Percentiles rank a stretch among this genome's conserved stretches.
These are phyloP conservation scores for Mortierella sp. DNA, from an alignment of 371 early-diverging fungal genomes.

Conservation along the genomic window DNA sequence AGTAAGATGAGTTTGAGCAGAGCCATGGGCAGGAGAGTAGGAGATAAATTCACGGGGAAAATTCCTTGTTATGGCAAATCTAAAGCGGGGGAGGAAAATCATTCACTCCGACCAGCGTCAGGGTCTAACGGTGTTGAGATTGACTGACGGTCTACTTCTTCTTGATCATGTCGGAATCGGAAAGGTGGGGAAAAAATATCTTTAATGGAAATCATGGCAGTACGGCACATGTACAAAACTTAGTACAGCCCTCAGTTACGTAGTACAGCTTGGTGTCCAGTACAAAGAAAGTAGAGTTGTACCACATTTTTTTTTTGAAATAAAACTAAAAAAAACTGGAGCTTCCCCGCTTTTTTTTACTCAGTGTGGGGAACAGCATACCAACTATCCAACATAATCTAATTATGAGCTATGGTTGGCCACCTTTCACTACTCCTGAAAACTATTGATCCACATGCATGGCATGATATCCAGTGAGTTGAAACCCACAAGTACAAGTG, in stretches of 20 bases:
- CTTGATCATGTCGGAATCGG: conserved; percentile 31
- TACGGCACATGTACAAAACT: not conserved
- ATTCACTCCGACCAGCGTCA: not conserved
- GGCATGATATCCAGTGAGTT: not conserved
- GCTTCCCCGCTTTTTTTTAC: conserved; percentile 44
- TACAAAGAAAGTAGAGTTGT: not conserved
- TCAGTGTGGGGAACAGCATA: not conserved
- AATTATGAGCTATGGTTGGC: not conserved
- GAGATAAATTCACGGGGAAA: conserved; percentile 5
- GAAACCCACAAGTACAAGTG: not conserved
- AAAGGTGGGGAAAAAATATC: conserved; percentile 41
- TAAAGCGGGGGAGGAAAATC: conserved; percentile 16
- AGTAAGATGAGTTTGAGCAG: not conserved
- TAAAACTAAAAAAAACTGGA: conserved; percentile 41
- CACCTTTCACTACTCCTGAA: not conserved
- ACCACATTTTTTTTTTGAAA: not conserved
- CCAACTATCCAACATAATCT: not conserved
- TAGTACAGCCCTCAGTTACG: not conserved
- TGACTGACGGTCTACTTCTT: not conserved
- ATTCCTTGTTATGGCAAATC: conserved; percentile 27
- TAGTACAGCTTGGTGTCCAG: not conserved
- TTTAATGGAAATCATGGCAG: not conserved
- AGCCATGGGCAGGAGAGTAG: not conserved
- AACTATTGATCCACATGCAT: not conserved
- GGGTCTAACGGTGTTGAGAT: not conserved